These are phyloP conservation scores for Boechera retrofracta DNA, from an alignment of 345 rosid genomes.

Conservation along the genomic window DNA sequence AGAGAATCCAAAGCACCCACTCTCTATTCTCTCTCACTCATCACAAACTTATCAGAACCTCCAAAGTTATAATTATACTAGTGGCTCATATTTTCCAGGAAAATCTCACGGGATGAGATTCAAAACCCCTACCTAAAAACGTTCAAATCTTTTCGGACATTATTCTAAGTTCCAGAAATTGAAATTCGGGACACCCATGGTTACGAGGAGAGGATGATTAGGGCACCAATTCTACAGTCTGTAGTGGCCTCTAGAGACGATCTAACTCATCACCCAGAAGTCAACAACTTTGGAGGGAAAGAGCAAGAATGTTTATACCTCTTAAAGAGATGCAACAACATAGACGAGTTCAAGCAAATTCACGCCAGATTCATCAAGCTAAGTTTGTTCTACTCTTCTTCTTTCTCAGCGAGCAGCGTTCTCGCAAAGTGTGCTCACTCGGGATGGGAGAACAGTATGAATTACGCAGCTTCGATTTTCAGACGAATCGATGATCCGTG, in stretches of 20 bases:
- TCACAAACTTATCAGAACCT: slow-evolving; percentile 37
- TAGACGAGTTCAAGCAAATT: slow-evolving; percentile 59
- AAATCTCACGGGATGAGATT: slow-evolving; percentile 37
- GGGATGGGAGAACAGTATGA: slow-evolving; percentile 46
- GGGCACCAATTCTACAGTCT: slow-evolving; percentile 38
- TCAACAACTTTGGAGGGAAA: slow-evolving; percentile 45
- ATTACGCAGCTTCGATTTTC: slow-evolving; percentile 39
- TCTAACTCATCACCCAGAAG: slow-evolving; percentile 15
- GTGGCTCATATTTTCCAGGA: slow-evolving; percentile 37
- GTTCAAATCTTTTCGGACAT: background rate
- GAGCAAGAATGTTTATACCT: slow-evolving; percentile 65
- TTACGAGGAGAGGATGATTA: slow-evolving; percentile 36
- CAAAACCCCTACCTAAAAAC: slow-evolving; percentile 12
- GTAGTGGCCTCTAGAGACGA: slow-evolving; percentile 35
- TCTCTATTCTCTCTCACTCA: slow-evolving; percentile 19
- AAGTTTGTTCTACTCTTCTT: slow-evolving; percentile 41
- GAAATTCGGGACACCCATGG: slow-evolving; percentile 9
- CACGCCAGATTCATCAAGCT: slow-evolving; percentile 58
- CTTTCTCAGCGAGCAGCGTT: slow-evolving; percentile 36
- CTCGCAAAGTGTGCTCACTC: slow-evolving; percentile 43
- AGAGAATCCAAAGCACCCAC: slow-evolving; percentile 28
- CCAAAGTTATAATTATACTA: background rate
- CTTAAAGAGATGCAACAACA: slow-evolving; percentile 58
- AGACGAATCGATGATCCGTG: slow-evolving; percentile 41
- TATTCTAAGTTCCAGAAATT: too few species aligned